Base-by-base conservation (phyloP, 75 land plant species). In the Pinus tabuliformis region DNA sequence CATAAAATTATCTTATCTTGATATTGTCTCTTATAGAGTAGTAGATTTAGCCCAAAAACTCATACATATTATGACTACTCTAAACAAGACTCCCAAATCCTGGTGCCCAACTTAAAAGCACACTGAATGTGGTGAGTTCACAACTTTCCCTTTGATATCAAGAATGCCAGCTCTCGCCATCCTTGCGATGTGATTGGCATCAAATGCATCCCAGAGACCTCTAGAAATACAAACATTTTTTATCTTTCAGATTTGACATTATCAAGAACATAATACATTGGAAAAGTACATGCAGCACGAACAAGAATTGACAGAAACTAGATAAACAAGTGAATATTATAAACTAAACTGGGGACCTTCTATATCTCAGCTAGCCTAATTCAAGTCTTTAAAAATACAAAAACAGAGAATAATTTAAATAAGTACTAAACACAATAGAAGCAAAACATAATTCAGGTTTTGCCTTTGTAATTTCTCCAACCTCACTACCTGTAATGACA, bases 181-280 rank as follows among this genome's bases (percentile, higher is more conserved):
- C 79, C 79, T 49, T 71, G 63, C 1, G 64, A 9, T 70, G 82
- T 81, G 5, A 81, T 45, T 15, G 79, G 82, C 82, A 81, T 81
- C 21, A 81, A 62, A 54, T 81, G 79, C 39, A 81, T 77, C 52
- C 82, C 82, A 61, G 74, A 71, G 64, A 81, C 74, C 52, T 72
- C 82, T 81, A 30, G 6, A 63, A 15, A 75, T 14, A 58, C 13
- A 36, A 64, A 9, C 57, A 73, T 26, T 57, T 57, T 6, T 17
- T 30, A 22, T 61, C 12, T 24, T 54, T 24, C 75, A 73, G 17
- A 56, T 26, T 73, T 56, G 64, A n/a, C 21, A 16, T 20, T 33
- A 73, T 57, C 37, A 22, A 57, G 18, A n/a, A 52, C 20, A 30
- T 13, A 30, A 42, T 18, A 68, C 13, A n/a, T 68, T 3, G 71